These are phyloP conservation scores for Papiliotrema flavescens DNA, from an alignment of 1,284 basidiomycete species.

Conservation along the genomic window DNA sequence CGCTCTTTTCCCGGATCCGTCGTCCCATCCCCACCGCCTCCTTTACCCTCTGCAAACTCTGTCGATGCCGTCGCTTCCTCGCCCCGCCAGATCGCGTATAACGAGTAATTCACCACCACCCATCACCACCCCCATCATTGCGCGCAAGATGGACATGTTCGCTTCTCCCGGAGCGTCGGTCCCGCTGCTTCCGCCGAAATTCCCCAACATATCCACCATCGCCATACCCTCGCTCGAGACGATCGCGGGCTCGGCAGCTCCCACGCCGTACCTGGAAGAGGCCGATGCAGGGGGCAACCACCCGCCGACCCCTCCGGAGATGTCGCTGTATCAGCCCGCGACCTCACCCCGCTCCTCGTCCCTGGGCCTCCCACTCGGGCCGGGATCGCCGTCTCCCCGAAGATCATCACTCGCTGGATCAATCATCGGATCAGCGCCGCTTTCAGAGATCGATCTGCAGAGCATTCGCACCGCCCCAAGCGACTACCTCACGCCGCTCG, in stretches of 20 bases:
- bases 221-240: constrained; percentile 16
- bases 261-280: constrained; percentile 27
- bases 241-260: constrained; percentile 24
- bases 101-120: not conserved
- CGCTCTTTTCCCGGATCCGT: no score
- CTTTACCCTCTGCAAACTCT: no score
- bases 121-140: not conserved
- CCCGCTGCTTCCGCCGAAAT: no score
- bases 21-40: no score
- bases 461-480: not conserved
- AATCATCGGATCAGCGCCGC: no score
- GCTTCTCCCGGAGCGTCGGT: no score
- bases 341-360: not conserved
- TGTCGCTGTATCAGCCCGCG: constrained; percentile 3
- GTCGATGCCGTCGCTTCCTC: no score
- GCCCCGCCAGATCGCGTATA: not conserved
- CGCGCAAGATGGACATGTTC: not conserved
- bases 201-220: constrained; percentile 4
- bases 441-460: not conserved
- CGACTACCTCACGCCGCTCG: constrained; percentile 3
- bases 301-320: no score
- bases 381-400: constrained; percentile 3
- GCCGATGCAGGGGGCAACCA: no score
- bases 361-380: not conserved
- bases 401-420: no score